Evolutionary conservation across 2,329 filamentous ascomycete genomes (phyloP).

Genomic region (Ilyonectria mors-panacis): DNA sequence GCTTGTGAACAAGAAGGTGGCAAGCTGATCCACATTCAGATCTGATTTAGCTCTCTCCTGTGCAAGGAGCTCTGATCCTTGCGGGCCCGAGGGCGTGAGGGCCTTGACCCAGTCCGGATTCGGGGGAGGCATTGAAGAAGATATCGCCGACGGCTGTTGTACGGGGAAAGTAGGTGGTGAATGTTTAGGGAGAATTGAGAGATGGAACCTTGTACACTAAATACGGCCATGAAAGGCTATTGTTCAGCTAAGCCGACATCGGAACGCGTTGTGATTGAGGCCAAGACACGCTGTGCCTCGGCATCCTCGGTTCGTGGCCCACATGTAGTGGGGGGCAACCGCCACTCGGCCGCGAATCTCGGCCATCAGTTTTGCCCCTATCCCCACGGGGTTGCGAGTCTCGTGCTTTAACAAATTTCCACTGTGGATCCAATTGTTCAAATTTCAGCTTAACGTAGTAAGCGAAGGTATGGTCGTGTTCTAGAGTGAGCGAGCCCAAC

Average conservation of each 20-base stretch:
- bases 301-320: neutral
- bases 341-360: too few species aligned
- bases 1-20: constrained; percentile 78
- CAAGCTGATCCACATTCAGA: constrained; percentile 76
- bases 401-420: too few species aligned
- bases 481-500: too few species aligned
- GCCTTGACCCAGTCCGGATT: constrained; percentile 54
- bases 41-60: constrained; percentile 78
- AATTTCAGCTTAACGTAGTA: too few species aligned
- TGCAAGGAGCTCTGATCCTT: constrained; percentile 78
- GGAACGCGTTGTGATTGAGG: neutral
- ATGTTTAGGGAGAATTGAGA: neutral
- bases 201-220: neutral
- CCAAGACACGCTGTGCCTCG: neutral
- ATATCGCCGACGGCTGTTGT: neutral
- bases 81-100: constrained; percentile 67
- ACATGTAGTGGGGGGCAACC: too few species aligned
- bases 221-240: neutral
- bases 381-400: too few species aligned
- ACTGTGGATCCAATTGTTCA: too few species aligned
- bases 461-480: too few species aligned
- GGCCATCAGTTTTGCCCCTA: too few species aligned
- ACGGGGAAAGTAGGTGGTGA: neutral
- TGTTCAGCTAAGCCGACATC: neutral
- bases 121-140: constrained; percentile 43